Evolutionary conservation across 345 rosid species (phyloP), one percentile per base, ranked within the genome.

Genomic region (Raphanus raphanistrum): DNA sequence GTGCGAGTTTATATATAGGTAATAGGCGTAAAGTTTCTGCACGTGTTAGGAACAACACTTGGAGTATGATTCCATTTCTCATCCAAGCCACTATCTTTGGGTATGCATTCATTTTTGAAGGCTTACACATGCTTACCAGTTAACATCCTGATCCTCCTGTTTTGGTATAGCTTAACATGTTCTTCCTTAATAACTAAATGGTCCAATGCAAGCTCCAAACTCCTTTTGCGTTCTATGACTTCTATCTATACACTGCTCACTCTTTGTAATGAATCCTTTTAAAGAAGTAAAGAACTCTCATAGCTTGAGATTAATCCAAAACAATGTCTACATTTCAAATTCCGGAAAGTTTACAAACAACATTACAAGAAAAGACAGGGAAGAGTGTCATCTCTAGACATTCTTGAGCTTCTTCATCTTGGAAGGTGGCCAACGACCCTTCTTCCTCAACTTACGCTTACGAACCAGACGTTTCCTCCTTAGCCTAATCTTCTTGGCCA

Each of bases 371-470:
- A 31, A 65, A 45, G 55, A 25, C 43, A 68, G 76, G 58, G 59
- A 66, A 69, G 38, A 38, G 71, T 57, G 11, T n/a, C 57, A 0
- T 43, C 36, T 74, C 85, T 88, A 94, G 17, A 94, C 94, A 84
- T 92, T 94, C 91, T 94, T 94, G 75, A 84, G 71, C 79, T 88
- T 94, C 85, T 85, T 94, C 89, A 94, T 85, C 88, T 92, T 94
- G 0, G 95, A 94, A 78, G 97, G 97, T 3, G 97, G 98, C 98
- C 98, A 92, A 63, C 91, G 81, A 43, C 96, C 98, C 87, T 87
- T 94, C 94, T 94, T 94, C 88, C 98, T 88, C 91, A 94, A 29
- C 81, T 81, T 87, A 67, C 94, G 83, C 84, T 94, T 94, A 71
- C 89, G 89, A 58, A 89, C 50, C 7, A 94, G 90, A 68, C 96